These are phyloP conservation scores for Colletotrichum sp. DNA, from an alignment of 2,329 filamentous ascomycete species.

Conservation along the genomic window DNA sequence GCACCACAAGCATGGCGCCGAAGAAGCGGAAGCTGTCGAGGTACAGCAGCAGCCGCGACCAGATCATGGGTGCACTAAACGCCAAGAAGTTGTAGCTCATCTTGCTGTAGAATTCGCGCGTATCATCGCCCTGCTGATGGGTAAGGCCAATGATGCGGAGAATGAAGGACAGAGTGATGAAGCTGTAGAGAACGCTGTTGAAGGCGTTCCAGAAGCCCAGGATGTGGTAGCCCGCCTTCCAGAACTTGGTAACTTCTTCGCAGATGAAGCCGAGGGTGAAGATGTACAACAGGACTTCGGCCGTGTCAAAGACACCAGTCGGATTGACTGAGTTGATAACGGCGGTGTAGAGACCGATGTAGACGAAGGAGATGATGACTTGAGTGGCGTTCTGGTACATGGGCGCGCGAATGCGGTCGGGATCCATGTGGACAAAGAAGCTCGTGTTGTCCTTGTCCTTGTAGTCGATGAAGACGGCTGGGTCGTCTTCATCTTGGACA, in stretches of 20 bases:
- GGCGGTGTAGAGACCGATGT: conserved; percentile 82
- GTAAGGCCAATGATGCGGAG: conserved; percentile 80
- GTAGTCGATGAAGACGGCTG: conserved; percentile 89
- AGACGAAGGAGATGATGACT: conserved; percentile 83
- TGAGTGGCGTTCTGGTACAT: conserved; percentile 92
- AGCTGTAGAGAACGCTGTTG: conserved; percentile 80
- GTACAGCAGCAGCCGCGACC: conserved; percentile 90
- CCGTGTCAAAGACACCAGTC: conserved; percentile 79
- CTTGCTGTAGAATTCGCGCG: conserved; percentile 71
- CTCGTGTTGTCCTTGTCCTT: conserved; percentile 77
- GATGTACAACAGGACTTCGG: conserved; percentile 84
- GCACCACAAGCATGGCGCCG: conserved; percentile 94
- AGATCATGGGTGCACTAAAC: conserved; percentile 95
- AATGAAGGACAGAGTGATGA: conserved; percentile 80
- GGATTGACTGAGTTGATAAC: conserved; percentile 96
- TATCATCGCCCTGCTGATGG: conserved; percentile 56
- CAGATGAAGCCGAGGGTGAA: conserved; percentile 92
- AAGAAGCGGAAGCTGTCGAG: conserved; percentile 96
- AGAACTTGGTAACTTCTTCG: conserved; percentile 87
- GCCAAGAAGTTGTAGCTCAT: conserved; percentile 94
- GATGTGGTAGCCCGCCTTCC: conserved; percentile 92
- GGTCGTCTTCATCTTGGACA: conserved; percentile 92
- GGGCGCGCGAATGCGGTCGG: conserved; percentile 91
- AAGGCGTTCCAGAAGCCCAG: conserved; percentile 98
- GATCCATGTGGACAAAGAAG: conserved; percentile 86